Evolutionary conservation across 441 rosid genomes (phyloP).

Genomic region (Aleurites moluccanus): DNA sequence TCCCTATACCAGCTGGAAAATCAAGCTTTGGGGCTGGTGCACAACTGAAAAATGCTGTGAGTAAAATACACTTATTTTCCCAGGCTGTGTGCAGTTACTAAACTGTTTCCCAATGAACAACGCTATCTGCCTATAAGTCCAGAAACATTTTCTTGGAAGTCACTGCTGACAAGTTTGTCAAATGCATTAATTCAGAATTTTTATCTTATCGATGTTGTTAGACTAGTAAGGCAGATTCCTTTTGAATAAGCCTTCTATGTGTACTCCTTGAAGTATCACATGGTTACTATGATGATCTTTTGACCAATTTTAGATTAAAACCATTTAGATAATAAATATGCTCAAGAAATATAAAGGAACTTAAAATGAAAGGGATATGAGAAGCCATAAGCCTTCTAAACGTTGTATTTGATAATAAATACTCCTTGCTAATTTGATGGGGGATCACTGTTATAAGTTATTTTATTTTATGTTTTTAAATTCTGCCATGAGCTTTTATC

Average conservation of each 20-base stretch:
- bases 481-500: not conserved
- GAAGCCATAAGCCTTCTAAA: not conserved
- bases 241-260: not conserved
- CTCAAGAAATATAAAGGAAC: not conserved
- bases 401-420: not conserved
- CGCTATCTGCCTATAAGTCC: not conserved
- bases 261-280: not conserved
- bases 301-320: not conserved
- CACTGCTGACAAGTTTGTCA: not conserved
- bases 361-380: not conserved
- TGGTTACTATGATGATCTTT: not conserved
- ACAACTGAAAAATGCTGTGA: constrained; percentile 78
- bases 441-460: not conserved
- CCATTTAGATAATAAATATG: not conserved
- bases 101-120: constrained; percentile 8
- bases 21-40: constrained; percentile 94
- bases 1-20: constrained; percentile 86
- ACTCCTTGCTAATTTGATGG: not conserved
- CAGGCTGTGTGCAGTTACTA: not conserved
- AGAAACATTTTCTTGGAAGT: not conserved
- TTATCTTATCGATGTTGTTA: not conserved
- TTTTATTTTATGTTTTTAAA: no score
- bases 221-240: not conserved
- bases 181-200: not conserved
- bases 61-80: constrained; percentile 23